Evolutionary conservation across 768 basidiomycete genomes (phyloP).

Genomic region (Dioszegia crocea): DNA sequence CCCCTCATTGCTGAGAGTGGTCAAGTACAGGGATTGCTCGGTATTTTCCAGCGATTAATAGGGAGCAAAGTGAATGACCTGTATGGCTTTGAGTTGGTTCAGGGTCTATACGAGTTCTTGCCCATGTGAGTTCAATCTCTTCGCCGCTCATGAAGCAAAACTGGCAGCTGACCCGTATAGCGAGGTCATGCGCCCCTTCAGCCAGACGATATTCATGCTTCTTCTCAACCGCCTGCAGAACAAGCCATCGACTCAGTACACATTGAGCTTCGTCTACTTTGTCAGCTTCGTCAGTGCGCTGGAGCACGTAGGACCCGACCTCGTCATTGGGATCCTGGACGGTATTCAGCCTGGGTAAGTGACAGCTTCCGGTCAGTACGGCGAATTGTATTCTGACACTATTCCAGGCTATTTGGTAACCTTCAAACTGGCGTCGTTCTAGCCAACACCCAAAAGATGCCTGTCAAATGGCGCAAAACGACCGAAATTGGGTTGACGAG

Average conservation of each 20-base stretch:
- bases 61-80: slow-evolving; percentile 79
- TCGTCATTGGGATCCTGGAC: slow-evolving; percentile 71
- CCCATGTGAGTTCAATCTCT: slow-evolving; percentile 61
- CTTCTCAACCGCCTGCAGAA: slow-evolving; percentile 80
- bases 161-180: slow-evolving; percentile 51
- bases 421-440: slow-evolving; percentile 70
- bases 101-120: slow-evolving; percentile 67
- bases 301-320: slow-evolving; percentile 72
- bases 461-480: slow-evolving; percentile 77
- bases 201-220: slow-evolving; percentile 66
- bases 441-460: slow-evolving; percentile 74
- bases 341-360: slow-evolving; percentile 78
- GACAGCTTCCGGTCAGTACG: slow-evolving; percentile 1
- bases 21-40: slow-evolving; percentile 73
- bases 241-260: slow-evolving; percentile 83
- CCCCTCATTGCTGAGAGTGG: slow-evolving; percentile 63
- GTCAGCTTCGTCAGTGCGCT: slow-evolving; percentile 71
- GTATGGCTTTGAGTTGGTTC: slow-evolving; percentile 85
- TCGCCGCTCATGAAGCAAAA: background rate
- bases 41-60: slow-evolving; percentile 85
- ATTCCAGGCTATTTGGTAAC: slow-evolving; percentile 68
- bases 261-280: slow-evolving; percentile 75
- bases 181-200: slow-evolving; percentile 63
- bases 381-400: background rate
- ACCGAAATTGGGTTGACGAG: slow-evolving; percentile 73